Evolutionary conservation across 257 asterid species (phyloP), one percentile per base, ranked within the genome.

Genomic region (Oldenlandia corymbosa): DNA sequence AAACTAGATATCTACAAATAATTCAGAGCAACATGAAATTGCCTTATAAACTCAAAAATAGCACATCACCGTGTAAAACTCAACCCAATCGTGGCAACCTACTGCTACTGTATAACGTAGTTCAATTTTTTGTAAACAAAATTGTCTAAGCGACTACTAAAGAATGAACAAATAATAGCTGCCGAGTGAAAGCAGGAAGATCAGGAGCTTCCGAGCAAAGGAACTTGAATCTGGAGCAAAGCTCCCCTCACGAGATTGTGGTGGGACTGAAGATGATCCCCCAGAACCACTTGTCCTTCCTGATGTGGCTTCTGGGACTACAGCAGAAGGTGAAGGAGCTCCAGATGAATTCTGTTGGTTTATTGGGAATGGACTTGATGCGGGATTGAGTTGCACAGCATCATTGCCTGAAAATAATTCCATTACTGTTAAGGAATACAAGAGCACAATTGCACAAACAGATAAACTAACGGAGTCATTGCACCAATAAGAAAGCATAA

Each of bases 291-390:
- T 74, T 62, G 78, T 62, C 47, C 72, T 74, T 20, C 77, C 76
- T 1, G 89, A 76, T 2, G 82, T 83, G 62, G 85, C 95, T 75
- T 87, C 88, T 4, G 97, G 99, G 11, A 71, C 72, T 63, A 87
- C 50, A 31, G 71, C 51, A 10, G 90, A 70, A 17, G 95, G 94
- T 1, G 96, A 39, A 61, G 97, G 96, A 32, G 90, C 83, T 42
- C 21, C 73, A 2, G 81, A 71, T 0, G 88, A 53, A 73, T 67
- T 80, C 43, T 59, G 66, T 23, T 70, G 73, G 80, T 72, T 74
- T 37, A 80, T 49, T 0, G 97, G 99, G 13, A 80, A 74, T n/a
- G 84, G 84, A 66, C 74, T 85, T 5, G 95, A 78, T 43, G 55
- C 75, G 5, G 49, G 46, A 10, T 64, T 49, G 42, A 73, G 71